Conservation (phyloP, 176 grass and related monocot genomes). For the Oryza meridionalis region DNA sequence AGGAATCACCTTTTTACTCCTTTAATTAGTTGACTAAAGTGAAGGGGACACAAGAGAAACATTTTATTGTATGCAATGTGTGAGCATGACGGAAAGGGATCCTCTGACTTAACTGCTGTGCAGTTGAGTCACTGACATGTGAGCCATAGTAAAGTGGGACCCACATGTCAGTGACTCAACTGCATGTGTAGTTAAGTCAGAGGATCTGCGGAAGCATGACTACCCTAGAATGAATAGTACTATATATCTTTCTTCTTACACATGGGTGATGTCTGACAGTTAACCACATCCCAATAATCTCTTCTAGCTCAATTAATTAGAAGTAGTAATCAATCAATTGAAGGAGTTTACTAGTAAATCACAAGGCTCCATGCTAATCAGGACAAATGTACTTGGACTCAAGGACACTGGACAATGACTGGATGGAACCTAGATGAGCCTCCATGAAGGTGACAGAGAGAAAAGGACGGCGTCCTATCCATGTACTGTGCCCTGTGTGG, state of each 20-base stretch:
- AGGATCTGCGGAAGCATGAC: too few species aligned
- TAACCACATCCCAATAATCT: slow-evolving; percentile 35
- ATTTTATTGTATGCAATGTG: background rate
- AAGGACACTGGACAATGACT: slow-evolving; percentile 19
- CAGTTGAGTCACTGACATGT: too few species aligned
- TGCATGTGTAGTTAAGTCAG: too few species aligned
- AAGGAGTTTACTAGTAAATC: background rate
- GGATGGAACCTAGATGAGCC: slow-evolving; percentile 37
- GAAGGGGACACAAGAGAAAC: slow-evolving; percentile 12
- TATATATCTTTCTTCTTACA: background rate
- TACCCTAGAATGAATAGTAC: background rate
- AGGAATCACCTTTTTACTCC: slow-evolving; percentile 46
- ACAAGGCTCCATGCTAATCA: slow-evolving; percentile 34
- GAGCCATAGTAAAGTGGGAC: too few species aligned
- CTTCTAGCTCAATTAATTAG: slow-evolving; percentile 4
- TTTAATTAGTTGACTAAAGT: slow-evolving; percentile 22
- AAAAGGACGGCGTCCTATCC: background rate
- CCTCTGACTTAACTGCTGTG: too few species aligned
- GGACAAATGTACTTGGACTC: slow-evolving; percentile 41
- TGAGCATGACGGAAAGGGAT: background rate
- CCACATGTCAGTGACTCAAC: too few species aligned
- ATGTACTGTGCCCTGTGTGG: background rate
- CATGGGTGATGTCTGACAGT: slow-evolving; percentile 32
- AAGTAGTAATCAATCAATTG: background rate
- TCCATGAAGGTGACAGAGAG: background rate